These are phyloP conservation scores for Millerozyma acaciae DNA, from an alignment of 805 yeast species.

Conservation along the genomic window DNA sequence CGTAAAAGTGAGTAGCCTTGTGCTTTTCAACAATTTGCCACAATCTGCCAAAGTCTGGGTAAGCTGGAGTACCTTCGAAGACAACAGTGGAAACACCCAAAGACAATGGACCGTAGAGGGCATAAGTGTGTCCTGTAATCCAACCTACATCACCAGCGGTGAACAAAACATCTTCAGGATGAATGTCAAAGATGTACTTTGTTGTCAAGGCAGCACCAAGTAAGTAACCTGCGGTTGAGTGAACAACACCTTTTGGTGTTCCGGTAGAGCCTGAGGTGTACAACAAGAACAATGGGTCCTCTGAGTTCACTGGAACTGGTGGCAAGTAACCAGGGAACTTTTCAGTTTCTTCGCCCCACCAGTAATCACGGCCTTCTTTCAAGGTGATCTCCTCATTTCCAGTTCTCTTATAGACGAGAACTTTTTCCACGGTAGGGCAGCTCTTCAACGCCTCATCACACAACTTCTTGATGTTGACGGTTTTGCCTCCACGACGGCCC, in stretches of 20 bases:
- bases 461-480: slow-evolving; percentile 74
- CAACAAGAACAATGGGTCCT: slow-evolving; percentile 75
- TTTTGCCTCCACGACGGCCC: slow-evolving; percentile 78
- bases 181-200: slow-evolving; percentile 73
- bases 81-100: slow-evolving; percentile 77
- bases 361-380: slow-evolving; percentile 59
- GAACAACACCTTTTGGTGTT: slow-evolving; percentile 83
- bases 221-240: slow-evolving; percentile 75
- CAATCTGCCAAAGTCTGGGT: slow-evolving; percentile 74
- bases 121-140: slow-evolving; percentile 88
- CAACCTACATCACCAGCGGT: slow-evolving; percentile 92
- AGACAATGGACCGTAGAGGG: slow-evolving; percentile 73
- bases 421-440: slow-evolving; percentile 65
- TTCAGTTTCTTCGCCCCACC: slow-evolving; percentile 70
- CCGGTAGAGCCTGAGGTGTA: slow-evolving; percentile 89
- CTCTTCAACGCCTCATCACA: slow-evolving; percentile 73
- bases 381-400: slow-evolving; percentile 52
- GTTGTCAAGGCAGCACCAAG: slow-evolving; percentile 71
- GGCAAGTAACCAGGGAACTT: slow-evolving; percentile 68
- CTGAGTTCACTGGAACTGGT: slow-evolving; percentile 73
- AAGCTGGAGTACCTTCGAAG: slow-evolving; percentile 85
- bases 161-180: slow-evolving; percentile 68
- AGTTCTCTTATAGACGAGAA: slow-evolving; percentile 71
- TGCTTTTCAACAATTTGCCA: slow-evolving; percentile 74
- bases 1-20: slow-evolving; percentile 74